Percentiles rank a stretch among this genome's conserved stretches.
Evolutionary conservation across 2,329 filamentous ascomycete genomes (phyloP).

Genomic region (Purpureocillium takamizusanense): DNA sequence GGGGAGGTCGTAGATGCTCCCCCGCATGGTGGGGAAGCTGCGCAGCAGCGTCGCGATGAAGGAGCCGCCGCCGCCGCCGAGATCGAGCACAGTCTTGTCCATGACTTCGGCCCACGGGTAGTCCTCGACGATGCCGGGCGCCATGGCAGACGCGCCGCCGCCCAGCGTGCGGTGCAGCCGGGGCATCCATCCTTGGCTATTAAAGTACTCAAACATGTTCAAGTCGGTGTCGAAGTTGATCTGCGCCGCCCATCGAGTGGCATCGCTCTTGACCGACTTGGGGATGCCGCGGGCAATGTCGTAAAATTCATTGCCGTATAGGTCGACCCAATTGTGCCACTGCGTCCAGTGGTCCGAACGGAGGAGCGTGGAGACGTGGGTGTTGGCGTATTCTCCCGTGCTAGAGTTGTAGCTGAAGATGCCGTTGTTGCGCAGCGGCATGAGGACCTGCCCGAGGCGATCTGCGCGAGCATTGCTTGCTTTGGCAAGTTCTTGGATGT

Average conservation of each 20-base stretch:
- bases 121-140: constrained; percentile 28
- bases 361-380: constrained; percentile 20
- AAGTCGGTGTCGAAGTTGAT: constrained; percentile 29
- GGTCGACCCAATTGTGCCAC: constrained; percentile 32
- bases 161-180: constrained; percentile 26
- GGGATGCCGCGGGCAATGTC: constrained; percentile 32
- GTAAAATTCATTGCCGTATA: constrained; percentile 34
- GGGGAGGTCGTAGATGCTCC: constrained; percentile 24
- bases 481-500: too few relatives aligned
- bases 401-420: constrained; percentile 22
- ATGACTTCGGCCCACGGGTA: constrained; percentile 31
- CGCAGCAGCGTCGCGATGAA: constrained; percentile 25
- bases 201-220: constrained; percentile 30
- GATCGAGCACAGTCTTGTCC: constrained; percentile 21
- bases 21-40: constrained; percentile 16
- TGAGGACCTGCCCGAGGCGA: too few relatives aligned
- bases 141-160: constrained; percentile 24
- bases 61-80: constrained; percentile 30
- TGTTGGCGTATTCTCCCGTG: constrained; percentile 13
- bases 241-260: constrained; percentile 23
- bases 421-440: constrained; percentile 9
- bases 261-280: constrained; percentile 11
- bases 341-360: constrained; percentile 30
- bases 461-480: too few relatives aligned
- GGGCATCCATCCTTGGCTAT: constrained; percentile 19